These are phyloP conservation scores for Ustulina deusta DNA, from an alignment of 2,329 filamentous ascomycete species.

Conservation along the genomic window DNA sequence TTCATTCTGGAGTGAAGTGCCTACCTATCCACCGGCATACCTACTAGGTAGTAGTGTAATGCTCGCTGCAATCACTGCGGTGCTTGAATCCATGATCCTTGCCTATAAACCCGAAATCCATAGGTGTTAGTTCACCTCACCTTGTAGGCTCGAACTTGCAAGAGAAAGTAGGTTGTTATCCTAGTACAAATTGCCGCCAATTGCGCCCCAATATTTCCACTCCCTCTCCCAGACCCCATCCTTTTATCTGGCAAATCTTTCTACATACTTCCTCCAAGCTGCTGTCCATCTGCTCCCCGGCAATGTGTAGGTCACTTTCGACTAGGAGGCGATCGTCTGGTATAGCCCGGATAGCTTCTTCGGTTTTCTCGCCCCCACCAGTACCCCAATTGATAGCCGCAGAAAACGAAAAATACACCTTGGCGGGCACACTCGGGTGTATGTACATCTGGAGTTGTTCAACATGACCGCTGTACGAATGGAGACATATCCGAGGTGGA, in stretches of 20 bases:
- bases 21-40: background rate
- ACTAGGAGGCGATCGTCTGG: slow-evolving; percentile 84
- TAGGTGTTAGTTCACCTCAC: background rate
- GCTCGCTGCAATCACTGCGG: background rate
- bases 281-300: slow-evolving; percentile 83
- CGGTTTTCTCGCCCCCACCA: slow-evolving; percentile 60
- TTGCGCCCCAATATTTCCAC: slow-evolving; percentile 76
- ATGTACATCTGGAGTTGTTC: slow-evolving; percentile 84
- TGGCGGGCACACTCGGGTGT: slow-evolving; percentile 76
- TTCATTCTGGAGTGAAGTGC: too few species aligned
- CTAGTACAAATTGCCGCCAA: slow-evolving; percentile 82
- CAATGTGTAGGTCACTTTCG: slow-evolving; percentile 90
- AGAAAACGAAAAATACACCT: slow-evolving; percentile 91
- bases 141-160: background rate
- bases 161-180: slow-evolving; percentile 51
- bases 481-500: slow-evolving; percentile 89
- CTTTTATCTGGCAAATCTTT: slow-evolving; percentile 81
- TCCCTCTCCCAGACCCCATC: slow-evolving; percentile 80
- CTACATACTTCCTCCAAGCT: slow-evolving; percentile 79
- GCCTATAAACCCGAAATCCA: background rate
- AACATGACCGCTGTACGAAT: slow-evolving; percentile 87
- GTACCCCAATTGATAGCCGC: slow-evolving; percentile 80
- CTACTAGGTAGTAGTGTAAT: background rate
- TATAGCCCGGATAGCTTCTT: slow-evolving; percentile 76
- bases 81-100: background rate